Evolutionary conservation across 345 rosid genomes (phyloP), one percentile per base, ranked within the genome.

Genomic region (Rhizophora apiculata): DNA sequence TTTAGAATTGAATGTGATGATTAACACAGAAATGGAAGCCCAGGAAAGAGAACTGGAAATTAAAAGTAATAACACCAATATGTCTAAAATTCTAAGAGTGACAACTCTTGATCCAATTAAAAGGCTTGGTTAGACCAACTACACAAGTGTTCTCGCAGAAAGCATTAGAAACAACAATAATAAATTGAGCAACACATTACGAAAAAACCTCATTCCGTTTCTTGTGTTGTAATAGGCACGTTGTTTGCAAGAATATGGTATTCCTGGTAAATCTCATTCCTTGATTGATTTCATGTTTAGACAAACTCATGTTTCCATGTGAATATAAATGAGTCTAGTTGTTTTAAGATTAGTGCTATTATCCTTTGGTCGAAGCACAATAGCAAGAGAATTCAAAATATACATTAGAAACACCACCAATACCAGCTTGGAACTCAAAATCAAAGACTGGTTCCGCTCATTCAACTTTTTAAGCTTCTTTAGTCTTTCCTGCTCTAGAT

Each of bases 391-490:
- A 8, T 56, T 21, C 34, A 67, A 65, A 37, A 63, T 20, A 29
- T 26, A 64, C 29, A 51, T 36, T 11, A 54, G 11, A 64, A 49
- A 19, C 21, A 67, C 59, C 27, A 62, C 48, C 46, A 73, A 68
- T 88, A 91, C 97, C 92, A 78, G 51, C 58, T 84, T 83, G 54
- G 89, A 73, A 67, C 78, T 74, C 59, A 76, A 76, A 62, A 36
- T 85, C 66, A 89, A 49, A 18, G 74, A 69, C 70, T 70, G 81
- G 72, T 87, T 88, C 62, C 60, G 69, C 60, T 83, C 89, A 49
- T 83, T 85, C 11, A 77, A 74, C 80, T 83, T 88, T 72, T 79
- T 79, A n/a, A 88, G 85, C 83, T 80, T 91, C 78, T 82, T 79
- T 26, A 83, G 78, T 76, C 97, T 88, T 75, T 64, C 80, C 72